These are phyloP conservation scores for Cladophialophora bantiana DNA, from an alignment of 2,329 filamentous ascomycete genomes.

Conservation along the genomic window DNA sequence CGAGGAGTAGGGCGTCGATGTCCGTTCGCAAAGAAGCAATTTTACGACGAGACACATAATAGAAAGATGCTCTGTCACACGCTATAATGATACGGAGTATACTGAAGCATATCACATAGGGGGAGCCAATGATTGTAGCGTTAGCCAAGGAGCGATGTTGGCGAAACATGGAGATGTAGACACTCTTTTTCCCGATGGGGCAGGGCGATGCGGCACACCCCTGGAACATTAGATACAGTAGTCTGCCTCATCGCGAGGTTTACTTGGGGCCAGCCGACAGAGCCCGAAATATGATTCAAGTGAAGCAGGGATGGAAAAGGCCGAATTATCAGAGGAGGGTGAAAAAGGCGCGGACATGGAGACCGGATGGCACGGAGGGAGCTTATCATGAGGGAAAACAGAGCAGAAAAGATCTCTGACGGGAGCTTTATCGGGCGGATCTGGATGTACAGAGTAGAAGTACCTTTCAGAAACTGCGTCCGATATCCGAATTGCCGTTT, in stretches of 20 bases:
- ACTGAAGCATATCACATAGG: neutral
- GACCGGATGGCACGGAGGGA: neutral
- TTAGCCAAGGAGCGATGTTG: neutral
- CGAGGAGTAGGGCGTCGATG: constrained; percentile 4
- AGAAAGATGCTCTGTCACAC: constrained; percentile 3
- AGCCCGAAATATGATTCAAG: neutral
- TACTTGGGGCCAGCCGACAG: neutral
- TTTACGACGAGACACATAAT: constrained; percentile 1
- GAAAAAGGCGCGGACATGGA: neutral
- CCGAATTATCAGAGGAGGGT: neutral
- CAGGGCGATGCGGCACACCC: constrained; percentile 10
- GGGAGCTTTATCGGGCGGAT: neutral
- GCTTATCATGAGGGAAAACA: constrained; percentile 2
- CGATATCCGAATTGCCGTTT: neutral
- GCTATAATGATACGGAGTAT: neutral
- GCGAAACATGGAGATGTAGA: constrained; percentile 16
- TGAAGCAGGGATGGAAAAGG: neutral
- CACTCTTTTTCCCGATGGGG: neutral
- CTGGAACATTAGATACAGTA: neutral
- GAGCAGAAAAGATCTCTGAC: neutral
- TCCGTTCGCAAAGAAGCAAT: constrained; percentile 19
- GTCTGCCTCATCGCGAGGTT: neutral
- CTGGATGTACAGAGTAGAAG: neutral
- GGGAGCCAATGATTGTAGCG: constrained; percentile 7
- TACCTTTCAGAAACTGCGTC: neutral